Percentiles rank a stretch among this genome's conserved stretches.
Evolutionary conservation across 345 rosid genomes (phyloP).

Genomic region (Acer campestre): DNA sequence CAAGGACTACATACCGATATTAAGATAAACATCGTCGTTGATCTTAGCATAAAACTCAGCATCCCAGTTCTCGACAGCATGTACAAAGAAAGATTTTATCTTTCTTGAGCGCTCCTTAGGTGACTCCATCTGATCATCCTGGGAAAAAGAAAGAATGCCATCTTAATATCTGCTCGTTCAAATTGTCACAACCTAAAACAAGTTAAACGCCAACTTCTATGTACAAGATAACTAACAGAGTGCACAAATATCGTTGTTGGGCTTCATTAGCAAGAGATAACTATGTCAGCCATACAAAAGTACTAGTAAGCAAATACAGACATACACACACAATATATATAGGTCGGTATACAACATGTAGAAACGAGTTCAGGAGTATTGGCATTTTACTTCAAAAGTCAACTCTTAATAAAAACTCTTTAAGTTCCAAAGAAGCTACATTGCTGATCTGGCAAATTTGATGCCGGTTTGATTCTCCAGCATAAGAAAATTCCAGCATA

Average conservation of each 20-base stretch:
- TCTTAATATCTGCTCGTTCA: background rate
- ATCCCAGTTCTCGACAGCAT: constrained; percentile 65
- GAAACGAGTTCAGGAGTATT: background rate
- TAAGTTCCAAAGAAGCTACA: constrained; percentile 6
- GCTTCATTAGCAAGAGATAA: background rate
- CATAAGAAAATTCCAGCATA: background rate
- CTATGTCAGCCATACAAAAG: background rate
- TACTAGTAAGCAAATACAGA: background rate
- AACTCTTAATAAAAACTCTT: background rate
- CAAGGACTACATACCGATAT: constrained; percentile 55
- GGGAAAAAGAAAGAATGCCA: constrained; percentile 22
- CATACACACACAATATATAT: background rate
- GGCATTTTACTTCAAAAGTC: background rate
- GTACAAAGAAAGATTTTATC: constrained; percentile 49
- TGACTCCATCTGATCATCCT: constrained; percentile 69
- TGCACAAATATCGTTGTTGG: background rate
- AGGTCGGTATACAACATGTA: background rate
- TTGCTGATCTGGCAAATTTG: background rate
- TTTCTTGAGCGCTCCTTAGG: constrained; percentile 52
- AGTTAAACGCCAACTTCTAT: constrained; percentile 13
- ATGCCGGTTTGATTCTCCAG: background rate
- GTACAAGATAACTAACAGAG: background rate
- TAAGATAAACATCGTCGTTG: constrained; percentile 78
- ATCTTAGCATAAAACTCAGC: constrained; percentile 76
- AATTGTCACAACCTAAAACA: constrained; percentile 6